phyloP scores from a whole-genome alignment of 495 filamentous ascomycete species.

The Penicillium parvum region DNA sequence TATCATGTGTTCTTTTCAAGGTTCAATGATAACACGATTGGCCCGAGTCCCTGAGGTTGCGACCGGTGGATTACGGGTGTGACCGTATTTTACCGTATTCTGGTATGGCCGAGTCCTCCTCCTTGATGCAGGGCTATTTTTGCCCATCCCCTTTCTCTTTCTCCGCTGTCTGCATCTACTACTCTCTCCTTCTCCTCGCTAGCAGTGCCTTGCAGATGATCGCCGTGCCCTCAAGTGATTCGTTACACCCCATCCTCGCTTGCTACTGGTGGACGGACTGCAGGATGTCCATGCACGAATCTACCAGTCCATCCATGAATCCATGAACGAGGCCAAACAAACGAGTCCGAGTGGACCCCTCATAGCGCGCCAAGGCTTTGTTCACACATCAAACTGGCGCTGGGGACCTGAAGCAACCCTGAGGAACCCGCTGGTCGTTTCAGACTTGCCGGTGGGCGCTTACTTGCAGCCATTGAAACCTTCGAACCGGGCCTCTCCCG shows the following conservation, averaged over 20 bases:
- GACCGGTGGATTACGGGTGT: no score
- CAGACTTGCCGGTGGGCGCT: conserved; percentile 29
- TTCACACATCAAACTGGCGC: conserved; percentile 31
- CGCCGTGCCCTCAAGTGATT: conserved; percentile 2
- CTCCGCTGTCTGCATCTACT: no score
- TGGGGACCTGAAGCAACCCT: conserved; percentile 33
- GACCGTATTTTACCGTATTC: no score
- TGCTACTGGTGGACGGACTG: conserved; percentile 14
- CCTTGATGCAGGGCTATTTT: background rate
- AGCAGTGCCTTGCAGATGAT: conserved; percentile 2
- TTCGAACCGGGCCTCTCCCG: background rate
- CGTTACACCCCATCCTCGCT: background rate
- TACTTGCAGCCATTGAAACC: conserved; percentile 30
- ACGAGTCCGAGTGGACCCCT: conserved; percentile 11
- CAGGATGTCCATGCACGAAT: conserved; percentile 16
- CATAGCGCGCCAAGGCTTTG: conserved; percentile 11
- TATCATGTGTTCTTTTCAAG: no score
- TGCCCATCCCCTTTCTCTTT: background rate
- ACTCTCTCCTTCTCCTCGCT: background rate
- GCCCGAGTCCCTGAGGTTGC: no score
- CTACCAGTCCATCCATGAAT: conserved; percentile 9
- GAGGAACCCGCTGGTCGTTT: conserved; percentile 28
- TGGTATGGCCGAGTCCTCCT: no score
- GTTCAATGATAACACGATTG: no score
- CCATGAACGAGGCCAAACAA: background rate